Percentiles rank a stretch among this genome's conserved stretches.
These are phyloP conservation scores for Colletotrichum salicis DNA, from an alignment of 2,329 filamentous ascomycete species.

Conservation along the genomic window DNA sequence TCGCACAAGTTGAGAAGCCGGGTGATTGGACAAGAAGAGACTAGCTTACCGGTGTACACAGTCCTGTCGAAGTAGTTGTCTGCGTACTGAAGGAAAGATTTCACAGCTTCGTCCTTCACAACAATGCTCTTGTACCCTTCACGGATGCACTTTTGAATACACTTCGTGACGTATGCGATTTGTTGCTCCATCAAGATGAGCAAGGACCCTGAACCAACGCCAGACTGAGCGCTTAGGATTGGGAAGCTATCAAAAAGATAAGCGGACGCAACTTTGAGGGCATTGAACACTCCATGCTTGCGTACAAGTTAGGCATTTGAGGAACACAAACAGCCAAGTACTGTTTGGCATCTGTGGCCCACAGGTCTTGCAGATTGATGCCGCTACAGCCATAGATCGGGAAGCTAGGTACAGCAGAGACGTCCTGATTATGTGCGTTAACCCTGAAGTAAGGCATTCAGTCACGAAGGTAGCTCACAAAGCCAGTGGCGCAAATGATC, in stretches of 20 bases:
- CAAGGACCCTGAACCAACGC: not conserved
- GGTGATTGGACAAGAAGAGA: too few species aligned
- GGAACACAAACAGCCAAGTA: not conserved
- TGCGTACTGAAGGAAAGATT: not conserved
- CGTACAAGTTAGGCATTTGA: constrained; percentile 8
- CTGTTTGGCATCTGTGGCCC: not conserved
- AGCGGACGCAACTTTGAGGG: not conserved
- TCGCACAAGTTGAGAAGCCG: not conserved
- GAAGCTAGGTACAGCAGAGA: not conserved
- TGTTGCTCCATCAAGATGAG: not conserved
- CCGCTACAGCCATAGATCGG: not conserved
- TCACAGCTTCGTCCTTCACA: not conserved
- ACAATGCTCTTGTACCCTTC: not conserved
- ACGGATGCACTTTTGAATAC: not conserved
- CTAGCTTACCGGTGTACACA: not conserved
- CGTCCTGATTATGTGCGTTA: not conserved
- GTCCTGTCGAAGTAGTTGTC: constrained; percentile 16
- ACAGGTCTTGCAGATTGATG: not conserved
- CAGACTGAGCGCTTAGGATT: not conserved
- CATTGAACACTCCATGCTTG: fast-evolving
- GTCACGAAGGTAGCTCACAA: not conserved
- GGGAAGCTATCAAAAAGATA: not conserved
- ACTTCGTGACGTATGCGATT: not conserved
- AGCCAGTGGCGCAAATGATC: constrained; percentile 17
- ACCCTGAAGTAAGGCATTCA: not conserved